phyloP scores from a whole-genome alignment of 371 early-diverging fungal genomes.

The Apophysomyces trapeziformis region DNA sequence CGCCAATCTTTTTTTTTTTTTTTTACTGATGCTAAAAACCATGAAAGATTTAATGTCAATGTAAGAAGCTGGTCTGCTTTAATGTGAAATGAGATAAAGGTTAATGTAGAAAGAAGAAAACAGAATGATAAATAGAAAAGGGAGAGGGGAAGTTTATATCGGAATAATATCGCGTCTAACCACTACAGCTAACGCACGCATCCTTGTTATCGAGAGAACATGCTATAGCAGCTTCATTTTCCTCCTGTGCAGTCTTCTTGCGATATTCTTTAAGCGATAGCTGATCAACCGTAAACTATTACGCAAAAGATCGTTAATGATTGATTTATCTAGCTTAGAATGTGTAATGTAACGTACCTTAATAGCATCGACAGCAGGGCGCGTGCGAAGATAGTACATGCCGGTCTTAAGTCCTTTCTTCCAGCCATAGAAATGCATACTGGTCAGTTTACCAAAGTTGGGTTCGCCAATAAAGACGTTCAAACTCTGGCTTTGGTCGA shows the following conservation, averaged over 20 bases:
- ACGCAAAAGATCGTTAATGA: not conserved
- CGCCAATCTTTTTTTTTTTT: too few species aligned
- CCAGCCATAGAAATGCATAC: slow-evolving; percentile 99
- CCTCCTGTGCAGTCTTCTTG: slow-evolving; percentile 28
- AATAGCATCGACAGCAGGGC: slow-evolving; percentile 97
- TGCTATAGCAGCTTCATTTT: slow-evolving; percentile 62
- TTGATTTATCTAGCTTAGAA: not conserved
- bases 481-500: slow-evolving; percentile 97
- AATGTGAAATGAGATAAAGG: not conserved
- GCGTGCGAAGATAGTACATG: slow-evolving; percentile 98
- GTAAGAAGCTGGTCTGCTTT: slow-evolving; percentile 2
- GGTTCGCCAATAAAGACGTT: slow-evolving; percentile 97
- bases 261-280: slow-evolving; percentile 43
- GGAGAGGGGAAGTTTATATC: not conserved
- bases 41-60: not conserved
- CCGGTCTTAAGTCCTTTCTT: slow-evolving; percentile 98
- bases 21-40: too few species aligned
- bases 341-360: slow-evolving; percentile 52
- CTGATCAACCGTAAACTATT: slow-evolving; percentile 51
- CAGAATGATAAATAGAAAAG: not conserved
- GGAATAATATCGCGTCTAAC: slow-evolving; percentile 44
- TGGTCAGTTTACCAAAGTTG: slow-evolving; percentile 91
- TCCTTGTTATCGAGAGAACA: slow-evolving; percentile 93
- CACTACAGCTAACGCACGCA: slow-evolving; percentile 90
- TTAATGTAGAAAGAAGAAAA: not conserved